phyloP scores from a whole-genome alignment of 352 stramenopile species.

The Poterioochromonas sp. region DNA sequence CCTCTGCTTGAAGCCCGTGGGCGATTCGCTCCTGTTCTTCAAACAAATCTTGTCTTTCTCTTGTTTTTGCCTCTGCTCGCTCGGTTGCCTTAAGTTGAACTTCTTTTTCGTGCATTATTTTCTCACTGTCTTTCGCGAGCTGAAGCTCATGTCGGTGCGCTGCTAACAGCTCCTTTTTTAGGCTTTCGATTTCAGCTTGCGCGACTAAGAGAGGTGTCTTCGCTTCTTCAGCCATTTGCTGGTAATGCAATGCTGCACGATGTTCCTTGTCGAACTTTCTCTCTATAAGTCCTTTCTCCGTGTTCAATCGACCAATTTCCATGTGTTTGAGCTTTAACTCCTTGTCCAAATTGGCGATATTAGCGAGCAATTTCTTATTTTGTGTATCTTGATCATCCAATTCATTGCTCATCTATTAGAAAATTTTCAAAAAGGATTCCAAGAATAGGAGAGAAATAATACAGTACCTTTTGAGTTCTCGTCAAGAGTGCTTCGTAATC shows the following conservation, averaged over 20 bases:
- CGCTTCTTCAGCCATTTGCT: slow-evolving; percentile 52
- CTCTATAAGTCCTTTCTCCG: slow-evolving; percentile 77
- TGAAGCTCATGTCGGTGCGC: slow-evolving; percentile 43
- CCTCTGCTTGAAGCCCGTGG: slow-evolving; percentile 55
- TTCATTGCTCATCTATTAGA: slow-evolving; percentile 51
- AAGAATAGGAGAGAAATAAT: no score
- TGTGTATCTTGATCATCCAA: slow-evolving; percentile 71
- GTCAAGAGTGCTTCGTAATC: slow-evolving; percentile 81
- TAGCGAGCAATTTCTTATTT: slow-evolving; percentile 36
- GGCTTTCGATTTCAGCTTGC: slow-evolving; percentile 49
- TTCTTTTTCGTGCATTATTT: neutral
- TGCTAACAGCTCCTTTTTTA: slow-evolving; percentile 56
- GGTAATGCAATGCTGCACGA: slow-evolving; percentile 59
- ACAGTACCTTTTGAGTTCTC: slow-evolving; percentile 71
- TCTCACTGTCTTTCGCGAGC: neutral
- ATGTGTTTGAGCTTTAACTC: slow-evolving; percentile 61
- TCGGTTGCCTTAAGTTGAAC: slow-evolving; percentile 49
- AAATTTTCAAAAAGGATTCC: neutral
- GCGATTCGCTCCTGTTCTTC: slow-evolving; percentile 80
- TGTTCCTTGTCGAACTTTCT: slow-evolving; percentile 79
- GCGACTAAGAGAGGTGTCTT: slow-evolving; percentile 52
- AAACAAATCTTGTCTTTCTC: slow-evolving; percentile 72
- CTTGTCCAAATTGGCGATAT: slow-evolving; percentile 54
- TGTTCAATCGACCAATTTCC: slow-evolving; percentile 60
- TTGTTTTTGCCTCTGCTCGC: slow-evolving; percentile 66